Evolutionary conservation across 2,329 filamentous ascomycete genomes (phyloP).

Genomic region (Calonectria henricotiae): DNA sequence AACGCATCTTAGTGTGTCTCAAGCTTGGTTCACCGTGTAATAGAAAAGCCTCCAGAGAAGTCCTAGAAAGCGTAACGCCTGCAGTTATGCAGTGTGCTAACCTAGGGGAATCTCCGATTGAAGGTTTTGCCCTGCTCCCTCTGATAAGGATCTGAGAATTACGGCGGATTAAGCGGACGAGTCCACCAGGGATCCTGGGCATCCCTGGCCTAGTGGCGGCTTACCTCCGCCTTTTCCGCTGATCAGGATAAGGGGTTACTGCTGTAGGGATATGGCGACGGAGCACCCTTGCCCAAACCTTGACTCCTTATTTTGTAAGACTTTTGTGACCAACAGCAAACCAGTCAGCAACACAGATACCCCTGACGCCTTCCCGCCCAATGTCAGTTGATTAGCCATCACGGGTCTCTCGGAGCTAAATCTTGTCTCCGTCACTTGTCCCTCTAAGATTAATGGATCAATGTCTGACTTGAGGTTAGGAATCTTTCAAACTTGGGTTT

Average conservation of each 20-base stretch:
- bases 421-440: background rate
- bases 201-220: background rate
- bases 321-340: background rate
- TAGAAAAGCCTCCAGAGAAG: background rate
- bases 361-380: too few relatives aligned
- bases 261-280: background rate
- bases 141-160: background rate
- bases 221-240: constrained; percentile 4
- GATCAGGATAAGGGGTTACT: too few relatives aligned
- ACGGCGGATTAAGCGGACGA: background rate
- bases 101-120: background rate
- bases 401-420: background rate
- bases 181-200: background rate
- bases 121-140: background rate
- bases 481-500: background rate
- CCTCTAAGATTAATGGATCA: background rate
- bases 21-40: background rate
- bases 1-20: background rate
- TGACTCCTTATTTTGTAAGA: background rate
- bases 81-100: background rate
- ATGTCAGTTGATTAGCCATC: background rate
- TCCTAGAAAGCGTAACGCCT: background rate
- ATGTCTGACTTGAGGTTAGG: background rate
- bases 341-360: background rate
- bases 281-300: background rate